Percentiles rank a stretch among this genome's conserved stretches.
Conservation (phyloP, 1,284 basidiomycete genomes). For the Sporisorium iseilematis-ciliati region DNA sequence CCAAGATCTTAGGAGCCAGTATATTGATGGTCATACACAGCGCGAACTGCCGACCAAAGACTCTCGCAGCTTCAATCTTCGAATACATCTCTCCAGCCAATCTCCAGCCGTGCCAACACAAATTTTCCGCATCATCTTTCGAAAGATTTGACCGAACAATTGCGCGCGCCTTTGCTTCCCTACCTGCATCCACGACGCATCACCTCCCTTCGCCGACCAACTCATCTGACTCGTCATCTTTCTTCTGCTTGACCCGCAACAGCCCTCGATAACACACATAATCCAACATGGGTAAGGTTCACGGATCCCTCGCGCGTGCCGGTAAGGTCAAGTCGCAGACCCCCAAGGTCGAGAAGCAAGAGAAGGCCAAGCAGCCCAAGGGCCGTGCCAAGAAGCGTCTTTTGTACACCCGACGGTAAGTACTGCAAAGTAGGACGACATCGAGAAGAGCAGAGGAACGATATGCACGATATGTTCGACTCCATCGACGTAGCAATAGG, state of each 20-base stretch:
- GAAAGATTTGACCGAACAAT: neutral
- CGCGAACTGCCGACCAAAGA: neutral
- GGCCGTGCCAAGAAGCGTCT: constrained; percentile 96
- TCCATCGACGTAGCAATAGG: neutral
- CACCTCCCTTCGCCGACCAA: neutral
- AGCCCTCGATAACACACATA: constrained; percentile 53
- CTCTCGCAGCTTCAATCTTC: neutral
- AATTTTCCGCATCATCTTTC: neutral
- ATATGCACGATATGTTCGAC: neutral
- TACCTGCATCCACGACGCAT: constrained; percentile 7
- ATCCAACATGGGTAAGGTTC: constrained; percentile 78
- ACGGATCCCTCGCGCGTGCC: constrained; percentile 99
- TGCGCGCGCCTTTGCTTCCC: neutral
- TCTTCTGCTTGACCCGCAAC: neutral
- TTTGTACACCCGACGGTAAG: constrained; percentile 91
- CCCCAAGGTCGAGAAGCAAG: constrained; percentile 90
- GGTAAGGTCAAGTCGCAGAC: constrained; percentile 99
- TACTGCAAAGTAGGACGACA: constrained; percentile 33
- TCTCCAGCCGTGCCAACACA: neutral
- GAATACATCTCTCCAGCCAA: neutral
- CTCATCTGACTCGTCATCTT: neutral
- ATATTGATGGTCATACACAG: neutral
- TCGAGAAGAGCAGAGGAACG: constrained; percentile 5
- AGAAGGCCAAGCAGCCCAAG: constrained; percentile 96
- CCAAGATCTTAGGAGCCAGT: neutral